These are phyloP conservation scores for Fusarium sp. DNA, from an alignment of 2,329 filamentous ascomycete genomes.

Conservation along the genomic window DNA sequence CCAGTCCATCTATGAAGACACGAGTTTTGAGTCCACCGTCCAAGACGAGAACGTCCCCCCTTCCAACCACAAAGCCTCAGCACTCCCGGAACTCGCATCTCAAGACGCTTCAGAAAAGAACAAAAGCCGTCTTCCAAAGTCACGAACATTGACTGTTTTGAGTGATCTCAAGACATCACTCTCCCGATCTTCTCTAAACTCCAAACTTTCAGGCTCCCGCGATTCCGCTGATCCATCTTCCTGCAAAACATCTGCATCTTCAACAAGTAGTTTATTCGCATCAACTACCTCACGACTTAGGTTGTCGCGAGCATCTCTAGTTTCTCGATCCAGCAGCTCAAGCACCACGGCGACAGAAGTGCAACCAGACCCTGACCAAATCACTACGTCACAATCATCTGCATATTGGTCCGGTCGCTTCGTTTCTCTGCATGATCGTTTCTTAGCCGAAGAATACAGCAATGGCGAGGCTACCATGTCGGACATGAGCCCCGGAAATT, in stretches of 20 bases:
- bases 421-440: slow-evolving; percentile 65
- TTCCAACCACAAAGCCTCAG: background rate
- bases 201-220: slow-evolving; percentile 32
- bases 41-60: slow-evolving; percentile 50
- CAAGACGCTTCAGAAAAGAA: background rate
- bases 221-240: slow-evolving; percentile 29
- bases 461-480: slow-evolving; percentile 13
- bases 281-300: slow-evolving; percentile 38
- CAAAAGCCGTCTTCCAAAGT: slow-evolving; percentile 56
- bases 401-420: slow-evolving; percentile 75
- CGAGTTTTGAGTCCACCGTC: slow-evolving; percentile 8
- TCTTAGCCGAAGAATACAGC: slow-evolving; percentile 47
- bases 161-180: slow-evolving; percentile 61
- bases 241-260: slow-evolving; percentile 36
- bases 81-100: background rate
- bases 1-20: background rate
- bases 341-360: slow-evolving; percentile 28
- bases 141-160: slow-evolving; percentile 59
- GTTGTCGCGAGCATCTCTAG: slow-evolving; percentile 34
- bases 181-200: slow-evolving; percentile 51
- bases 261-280: slow-evolving; percentile 31
- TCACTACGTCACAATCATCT: slow-evolving; percentile 60
- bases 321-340: slow-evolving; percentile 34
- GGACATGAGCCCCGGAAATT: background rate
- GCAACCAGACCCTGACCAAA: slow-evolving; percentile 45